Base-by-base conservation (phyloP, 2,329 filamentous ascomycete species). In the Neurospora crassa region DNA sequence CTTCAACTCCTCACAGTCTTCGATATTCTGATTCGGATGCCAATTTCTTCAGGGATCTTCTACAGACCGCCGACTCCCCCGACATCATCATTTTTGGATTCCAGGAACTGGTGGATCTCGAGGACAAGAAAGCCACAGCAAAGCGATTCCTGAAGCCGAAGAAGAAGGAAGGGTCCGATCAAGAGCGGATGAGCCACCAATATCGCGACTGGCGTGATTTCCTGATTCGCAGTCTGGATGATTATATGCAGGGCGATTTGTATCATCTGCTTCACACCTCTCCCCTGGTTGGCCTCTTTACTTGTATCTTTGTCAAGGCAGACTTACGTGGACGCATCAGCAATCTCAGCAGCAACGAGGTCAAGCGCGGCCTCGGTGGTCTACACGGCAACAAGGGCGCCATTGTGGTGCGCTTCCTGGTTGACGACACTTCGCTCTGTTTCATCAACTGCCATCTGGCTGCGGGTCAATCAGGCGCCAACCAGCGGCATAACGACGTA, bases 391-490 rank as follows among this genome's bases (percentile, higher is more conserved):
- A 99, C 83, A 99, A 99, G 83, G 96, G 96, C 73, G 96, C 94
- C 24, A 88, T 98, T 43, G 87, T 97, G 43, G 87, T 97, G 47
- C 92, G 96, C n/a, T 97, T 99, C 81, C 87, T 94, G 76, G 82
- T 99, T 2, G 96, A 99, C 78, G 94, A 99, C 80, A 96, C 91
- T 69, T 97, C 95, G 1, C 82, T 99, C 43, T 99, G 96, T 82
- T 95, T 99, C 81, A 88, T 98, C 82, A 99, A 99, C 79, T 99
- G 96, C 79, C 96, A 99, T 87, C 84, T 99, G 72, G 96, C 96
- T 20, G 96, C 96, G 0, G 96, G 96, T 0, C 96, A 99, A 80
- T 90, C 91, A 0, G 92, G 97, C 72, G 97, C 95, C 0, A 92
- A 92, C 71, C 90, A 94, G 76, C 92, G 96, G 7, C 97, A 99